phyloP scores from a whole-genome alignment of 257 asterid genomes.

The Solanum sparsipilum region DNA sequence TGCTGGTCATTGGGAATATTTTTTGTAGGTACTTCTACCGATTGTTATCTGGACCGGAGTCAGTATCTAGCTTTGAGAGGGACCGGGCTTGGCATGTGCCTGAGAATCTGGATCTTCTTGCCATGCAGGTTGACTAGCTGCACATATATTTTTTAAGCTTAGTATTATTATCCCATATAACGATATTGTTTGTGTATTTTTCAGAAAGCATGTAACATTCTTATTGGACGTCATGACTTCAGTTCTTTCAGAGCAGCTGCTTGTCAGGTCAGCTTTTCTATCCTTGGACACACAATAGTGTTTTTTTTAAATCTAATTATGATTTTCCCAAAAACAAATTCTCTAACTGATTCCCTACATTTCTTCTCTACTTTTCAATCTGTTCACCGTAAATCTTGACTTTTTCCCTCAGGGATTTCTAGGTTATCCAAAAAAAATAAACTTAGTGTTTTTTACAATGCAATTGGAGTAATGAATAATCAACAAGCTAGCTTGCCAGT shows the following conservation, averaged over 20 bases:
- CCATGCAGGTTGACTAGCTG: constrained; percentile 61
- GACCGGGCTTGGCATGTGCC: constrained; percentile 91
- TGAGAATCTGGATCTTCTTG: constrained; percentile 53
- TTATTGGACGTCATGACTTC: constrained; percentile 81
- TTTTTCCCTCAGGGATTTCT: not conserved
- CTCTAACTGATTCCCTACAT: not conserved
- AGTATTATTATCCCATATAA: not conserved
- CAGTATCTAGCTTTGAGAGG: constrained; percentile 61
- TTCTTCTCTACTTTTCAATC: not conserved
- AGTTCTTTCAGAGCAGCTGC: constrained; percentile 89
- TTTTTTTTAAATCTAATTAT: not conserved
- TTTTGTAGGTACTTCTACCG: constrained; percentile 69
- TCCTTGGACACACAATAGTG: not conserved
- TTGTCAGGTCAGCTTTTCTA: constrained; percentile 52
- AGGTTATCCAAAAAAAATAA: not conserved
- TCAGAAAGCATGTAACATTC: constrained; percentile 85
- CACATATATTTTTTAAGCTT: not conserved
- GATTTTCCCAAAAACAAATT: not conserved
- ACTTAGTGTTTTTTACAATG: not conserved
- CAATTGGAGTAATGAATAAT: not conserved
- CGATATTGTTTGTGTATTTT: constrained; percentile 2
- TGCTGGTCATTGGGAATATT: constrained; percentile 3
- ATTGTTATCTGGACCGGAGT: constrained; percentile 55
- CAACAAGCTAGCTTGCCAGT: not conserved
- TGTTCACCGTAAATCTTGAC: not conserved